These are phyloP conservation scores for Stachybotrys elegans DNA, from an alignment of 2,329 filamentous ascomycete genomes.

Conservation along the genomic window DNA sequence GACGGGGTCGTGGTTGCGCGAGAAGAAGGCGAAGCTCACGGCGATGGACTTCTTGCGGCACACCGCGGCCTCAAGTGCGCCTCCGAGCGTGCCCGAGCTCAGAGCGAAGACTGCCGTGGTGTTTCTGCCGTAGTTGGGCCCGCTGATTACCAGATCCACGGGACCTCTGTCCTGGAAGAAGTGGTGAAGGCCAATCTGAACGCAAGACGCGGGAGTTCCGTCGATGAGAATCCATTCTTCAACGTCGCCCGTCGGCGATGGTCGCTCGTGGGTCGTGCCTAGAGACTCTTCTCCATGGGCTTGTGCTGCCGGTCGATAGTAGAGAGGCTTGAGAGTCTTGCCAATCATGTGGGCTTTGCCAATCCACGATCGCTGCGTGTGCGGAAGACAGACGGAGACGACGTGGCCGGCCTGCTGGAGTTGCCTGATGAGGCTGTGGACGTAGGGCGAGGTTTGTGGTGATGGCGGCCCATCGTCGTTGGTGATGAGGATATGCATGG, in stretches of 20 bases:
- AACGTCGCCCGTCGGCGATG: slow-evolving; percentile 48
- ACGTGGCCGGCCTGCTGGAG: slow-evolving; percentile 72
- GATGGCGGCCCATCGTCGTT: slow-evolving; percentile 83
- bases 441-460: slow-evolving; percentile 71
- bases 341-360: slow-evolving; percentile 97
- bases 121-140: slow-evolving; percentile 81
- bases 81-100: slow-evolving; percentile 72
- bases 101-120: slow-evolving; percentile 75
- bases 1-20: slow-evolving; percentile 72
- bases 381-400: slow-evolving; percentile 88
- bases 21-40: slow-evolving; percentile 86
- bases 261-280: slow-evolving; percentile 57
- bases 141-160: slow-evolving; percentile 71
- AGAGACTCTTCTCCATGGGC: slow-evolving; percentile 42
- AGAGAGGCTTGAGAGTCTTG: slow-evolving; percentile 75
- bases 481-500: slow-evolving; percentile 61
- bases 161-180: slow-evolving; percentile 68
- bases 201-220: slow-evolving; percentile 74
- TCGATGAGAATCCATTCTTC: slow-evolving; percentile 82
- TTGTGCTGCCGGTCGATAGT: slow-evolving; percentile 62
- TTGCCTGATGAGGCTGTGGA: slow-evolving; percentile 66
- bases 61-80: slow-evolving; percentile 70
- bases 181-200: slow-evolving; percentile 78
- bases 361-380: slow-evolving; percentile 95
- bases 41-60: slow-evolving; percentile 71